Percentiles rank a stretch among this genome's conserved stretches.
These are phyloP conservation scores for Suillus subluteus DNA, from an alignment of 768 basidiomycete species.

Conservation along the genomic window DNA sequence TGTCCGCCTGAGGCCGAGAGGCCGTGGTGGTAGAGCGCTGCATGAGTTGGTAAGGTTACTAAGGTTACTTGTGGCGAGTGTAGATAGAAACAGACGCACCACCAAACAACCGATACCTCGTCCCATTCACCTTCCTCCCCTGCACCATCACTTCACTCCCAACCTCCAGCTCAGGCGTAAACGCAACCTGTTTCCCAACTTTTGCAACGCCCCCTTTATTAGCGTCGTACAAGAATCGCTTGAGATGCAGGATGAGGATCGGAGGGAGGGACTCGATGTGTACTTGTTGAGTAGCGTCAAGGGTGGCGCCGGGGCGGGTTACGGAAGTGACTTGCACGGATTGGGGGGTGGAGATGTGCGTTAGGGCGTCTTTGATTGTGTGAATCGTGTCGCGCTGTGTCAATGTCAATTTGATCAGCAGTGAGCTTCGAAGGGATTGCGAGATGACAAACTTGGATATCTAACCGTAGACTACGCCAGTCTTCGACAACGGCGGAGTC, in stretches of 20 bases:
- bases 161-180: constrained; percentile 78
- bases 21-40: constrained; percentile 92
- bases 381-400: constrained; percentile 69
- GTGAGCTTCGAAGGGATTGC: not conserved
- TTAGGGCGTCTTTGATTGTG: constrained; percentile 83
- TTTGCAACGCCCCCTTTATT: constrained; percentile 80
- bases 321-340: constrained; percentile 71
- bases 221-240: constrained; percentile 88
- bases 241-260: constrained; percentile 86
- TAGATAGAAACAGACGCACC: constrained; percentile 45
- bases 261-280: constrained; percentile 85
- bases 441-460: constrained; percentile 70
- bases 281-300: constrained; percentile 74
- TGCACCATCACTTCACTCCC: constrained; percentile 68
- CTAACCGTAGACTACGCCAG: constrained; percentile 86
- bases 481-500: constrained; percentile 91
- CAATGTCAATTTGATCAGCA: not conserved
- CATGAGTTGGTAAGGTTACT: not conserved
- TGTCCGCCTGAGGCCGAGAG: constrained; percentile 89
- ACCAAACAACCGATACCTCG: constrained; percentile 82
- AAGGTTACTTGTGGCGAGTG: not conserved
- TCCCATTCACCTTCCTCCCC: constrained; percentile 46
- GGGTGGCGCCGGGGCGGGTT: constrained; percentile 54
- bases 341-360: constrained; percentile 78
- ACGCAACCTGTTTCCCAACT: constrained; percentile 78